Base-by-base conservation (phyloP, 768 basidiomycete genomes). In the Fistulinella prunicolor region DNA sequence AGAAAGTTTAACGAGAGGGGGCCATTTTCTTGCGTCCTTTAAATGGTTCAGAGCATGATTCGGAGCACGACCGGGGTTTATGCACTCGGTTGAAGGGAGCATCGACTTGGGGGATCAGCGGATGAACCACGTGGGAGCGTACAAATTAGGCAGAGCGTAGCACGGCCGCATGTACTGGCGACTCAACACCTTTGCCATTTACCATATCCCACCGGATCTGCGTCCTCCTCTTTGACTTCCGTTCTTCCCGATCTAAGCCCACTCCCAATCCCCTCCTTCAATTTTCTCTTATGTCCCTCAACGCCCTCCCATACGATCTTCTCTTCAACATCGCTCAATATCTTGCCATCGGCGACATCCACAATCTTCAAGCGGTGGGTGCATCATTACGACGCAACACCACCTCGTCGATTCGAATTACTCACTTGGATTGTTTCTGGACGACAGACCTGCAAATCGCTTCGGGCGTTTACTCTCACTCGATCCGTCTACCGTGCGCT, bases 401-500 rank as follows among this genome's bases (percentile, higher is more conserved):
- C n/a, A 20, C 42, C 26, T 46, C 53, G 20, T 32, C 17, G 10
- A 19, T 32, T 17, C 30, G 19, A 20, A 35, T 22, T 10, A 21
- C 23, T 55, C 23, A 46, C 26, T 39, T 23, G 28, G 9, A 37
- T 45, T 12, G 7, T 34, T 29, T 46, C 13, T 34, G 32, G 36
- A 42, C 49, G 29, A 13, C 56, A 87, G 85, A 80, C 83, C 2
- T 85, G 79, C 63, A 80, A 76, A 69, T 71, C 79, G 6, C 69
- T 87, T 7, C 75, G 79, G 38, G 73, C 76, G 24, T 83, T 83
- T 50, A 75, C 81, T 5, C 78, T 73, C 9, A 86, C 85, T 2
- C 77, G 84, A 19, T 80, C 84, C 2, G 82, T 87, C 4, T 86
- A 83, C 63, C 79, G 82, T 37, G 75, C 80, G 45, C 75, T 86